Percentiles rank a stretch among this genome's conserved stretches.
Conservation (phyloP, 164 flowering plant species). For the Aristolochia californica region DNA sequence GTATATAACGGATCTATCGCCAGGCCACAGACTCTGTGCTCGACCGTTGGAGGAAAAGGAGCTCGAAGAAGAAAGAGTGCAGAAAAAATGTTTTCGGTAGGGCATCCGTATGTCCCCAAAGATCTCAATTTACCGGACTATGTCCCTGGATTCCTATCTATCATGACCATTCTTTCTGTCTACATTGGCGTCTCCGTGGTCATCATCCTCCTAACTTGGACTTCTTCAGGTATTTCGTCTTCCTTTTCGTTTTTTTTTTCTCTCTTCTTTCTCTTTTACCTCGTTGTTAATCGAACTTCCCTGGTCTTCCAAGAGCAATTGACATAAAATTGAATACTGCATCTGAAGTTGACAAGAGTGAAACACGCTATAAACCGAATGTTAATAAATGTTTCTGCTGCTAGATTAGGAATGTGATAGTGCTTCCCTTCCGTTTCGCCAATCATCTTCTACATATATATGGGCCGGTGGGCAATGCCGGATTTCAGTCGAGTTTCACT, state of each 20-base stretch:
- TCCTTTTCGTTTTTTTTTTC: neutral
- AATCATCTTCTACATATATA: too few species aligned
- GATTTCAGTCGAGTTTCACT: too few species aligned
- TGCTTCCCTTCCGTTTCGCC: too few species aligned
- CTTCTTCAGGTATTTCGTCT: slow-evolving; percentile 42
- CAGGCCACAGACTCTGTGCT: too few species aligned
- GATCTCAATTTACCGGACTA: slow-evolving; percentile 55
- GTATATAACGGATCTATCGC: too few species aligned
- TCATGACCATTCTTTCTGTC: slow-evolving; percentile 39
- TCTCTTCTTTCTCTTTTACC: neutral
- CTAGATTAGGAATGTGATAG: too few species aligned
- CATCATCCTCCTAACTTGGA: slow-evolving; percentile 47
- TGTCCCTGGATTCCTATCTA: slow-evolving; percentile 45
- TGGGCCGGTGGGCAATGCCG: too few species aligned
- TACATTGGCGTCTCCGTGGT: slow-evolving; percentile 38
- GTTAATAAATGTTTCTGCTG: too few species aligned
- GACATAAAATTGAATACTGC: too few species aligned
- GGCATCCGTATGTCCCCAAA: slow-evolving; percentile 63
- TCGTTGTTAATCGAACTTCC: neutral
- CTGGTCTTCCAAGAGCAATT: too few species aligned
- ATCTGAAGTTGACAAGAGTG: too few species aligned
- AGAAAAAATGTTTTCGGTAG: neutral
- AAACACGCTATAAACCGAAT: too few species aligned
- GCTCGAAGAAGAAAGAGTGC: neutral
- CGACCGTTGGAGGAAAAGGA: neutral